Evolutionary conservation across 2,329 filamentous ascomycete genomes (phyloP).

Genomic region (Verticillium nonalfalfae): DNA sequence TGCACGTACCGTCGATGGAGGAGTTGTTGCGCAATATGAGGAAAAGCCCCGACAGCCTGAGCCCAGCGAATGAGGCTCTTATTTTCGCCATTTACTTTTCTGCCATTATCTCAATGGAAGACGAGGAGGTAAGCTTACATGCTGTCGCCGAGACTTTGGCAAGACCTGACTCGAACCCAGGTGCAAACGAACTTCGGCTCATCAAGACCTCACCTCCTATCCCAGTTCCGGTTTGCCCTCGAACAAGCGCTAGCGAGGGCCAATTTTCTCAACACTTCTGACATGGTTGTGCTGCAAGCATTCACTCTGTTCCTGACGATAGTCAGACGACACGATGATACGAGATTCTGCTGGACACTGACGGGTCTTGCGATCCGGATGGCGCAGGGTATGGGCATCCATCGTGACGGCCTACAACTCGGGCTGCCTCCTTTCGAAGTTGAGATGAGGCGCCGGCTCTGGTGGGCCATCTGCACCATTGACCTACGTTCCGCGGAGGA

Average conservation of each 20-base stretch:
- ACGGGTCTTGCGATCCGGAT: slow-evolving; percentile 53
- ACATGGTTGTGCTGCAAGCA: slow-evolving; percentile 51
- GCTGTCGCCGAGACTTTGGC: too few relatives aligned
- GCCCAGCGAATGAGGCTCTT: slow-evolving; percentile 51
- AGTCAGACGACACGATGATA: slow-evolving; percentile 38
- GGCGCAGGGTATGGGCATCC: slow-evolving; percentile 53
- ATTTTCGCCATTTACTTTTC: slow-evolving; percentile 58
- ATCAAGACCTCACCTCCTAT: slow-evolving; percentile 35
- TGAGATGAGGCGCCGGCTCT: slow-evolving; percentile 54
- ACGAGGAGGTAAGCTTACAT: slow-evolving; percentile 38
- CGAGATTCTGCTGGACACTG: slow-evolving; percentile 54
- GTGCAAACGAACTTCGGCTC: slow-evolving; percentile 33
- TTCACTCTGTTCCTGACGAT: slow-evolving; percentile 49
- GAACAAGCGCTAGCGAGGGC: slow-evolving; percentile 53
- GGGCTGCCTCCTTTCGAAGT: slow-evolving; percentile 50
- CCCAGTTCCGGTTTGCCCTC: slow-evolving; percentile 44
- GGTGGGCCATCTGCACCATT: slow-evolving; percentile 53
- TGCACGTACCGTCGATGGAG: slow-evolving; percentile 64
- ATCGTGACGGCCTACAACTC: slow-evolving; percentile 46
- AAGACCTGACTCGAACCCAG: slow-evolving; percentile 9
- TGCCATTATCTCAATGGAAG: slow-evolving; percentile 51
- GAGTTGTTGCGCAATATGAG: slow-evolving; percentile 55
- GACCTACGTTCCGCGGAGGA: slow-evolving; percentile 51
- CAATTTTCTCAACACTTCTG: slow-evolving; percentile 50
- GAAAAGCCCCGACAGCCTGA: slow-evolving; percentile 51